Evolutionary conservation across 139 green algal genomes (phyloP), one percentile per base, ranked within the genome.

Genomic region (Picochlorum sp.): DNA sequence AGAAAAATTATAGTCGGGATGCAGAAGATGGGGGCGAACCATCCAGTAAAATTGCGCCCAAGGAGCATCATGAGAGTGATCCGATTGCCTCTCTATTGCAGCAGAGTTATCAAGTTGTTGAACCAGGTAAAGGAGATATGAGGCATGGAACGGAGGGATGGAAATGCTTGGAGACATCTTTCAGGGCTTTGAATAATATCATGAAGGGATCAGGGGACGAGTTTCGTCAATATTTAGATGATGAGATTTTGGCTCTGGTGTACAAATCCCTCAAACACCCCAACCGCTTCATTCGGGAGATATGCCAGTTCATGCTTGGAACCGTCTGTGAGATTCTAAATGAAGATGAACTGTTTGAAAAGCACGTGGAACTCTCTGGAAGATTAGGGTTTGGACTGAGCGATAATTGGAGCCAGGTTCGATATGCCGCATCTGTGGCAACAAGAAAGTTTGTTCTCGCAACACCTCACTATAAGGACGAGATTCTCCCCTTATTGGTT

Each of bases 331-430:
- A 58, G n/a, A 73, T 80, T 44, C 72, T 87, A 54, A 57, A 57
- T 41, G 66, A 50, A 18, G 26, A 51, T 7, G 10, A 57, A 10
- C 54, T 79, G 49, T 23, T 50, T 26, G 47, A 34, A n/a, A 34
- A 31, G 51, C 23, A 38, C 8, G 37, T 50, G 34, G 34, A 73
- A 3, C 49, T 76, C 2, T 71, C 68, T 2, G 9, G 34, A 13
- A 67, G 65, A 28, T 63, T 76, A 18, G 69, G 45, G 10, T 52
- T 76, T 54, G 69, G 69, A 8, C 44, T 75, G 8, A 70, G 62
- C 20, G 91, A 97, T 78, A 96, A 95, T 72, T 97, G 91, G 91
- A 92, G 84, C 63, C 77, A 95, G 79, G 89, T 96, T 18, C 78
- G 88, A 8, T 91, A 87, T 66, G 83, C 84, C 0, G 81, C 90